Evolutionary conservation across 2,329 filamentous ascomycete genomes (phyloP).

Genomic region (Dothistroma septosporum): DNA sequence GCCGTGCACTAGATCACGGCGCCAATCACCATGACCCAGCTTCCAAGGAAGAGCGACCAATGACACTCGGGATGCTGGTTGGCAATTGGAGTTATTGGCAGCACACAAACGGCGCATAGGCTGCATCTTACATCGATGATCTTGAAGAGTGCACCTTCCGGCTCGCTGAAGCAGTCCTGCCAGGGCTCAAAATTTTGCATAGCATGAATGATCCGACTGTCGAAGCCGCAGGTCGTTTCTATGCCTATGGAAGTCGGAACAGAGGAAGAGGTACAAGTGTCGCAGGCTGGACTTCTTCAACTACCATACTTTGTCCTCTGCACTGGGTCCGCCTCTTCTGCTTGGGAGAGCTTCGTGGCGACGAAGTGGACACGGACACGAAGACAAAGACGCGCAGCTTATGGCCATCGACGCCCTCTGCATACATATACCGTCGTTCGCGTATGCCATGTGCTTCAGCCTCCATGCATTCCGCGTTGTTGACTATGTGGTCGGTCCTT

Average conservation of each 20-base stretch:
- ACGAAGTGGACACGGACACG: too few species aligned
- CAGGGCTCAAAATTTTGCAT: not conserved
- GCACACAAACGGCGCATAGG: slow-evolving; percentile 26
- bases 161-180: not conserved
- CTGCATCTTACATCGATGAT: slow-evolving; percentile 26
- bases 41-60: slow-evolving; percentile 36
- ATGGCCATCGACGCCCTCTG: not conserved
- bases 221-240: slow-evolving; percentile 48
- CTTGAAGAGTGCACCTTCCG: slow-evolving; percentile 23
- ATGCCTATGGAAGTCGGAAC: slow-evolving; percentile 60
- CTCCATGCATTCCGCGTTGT: not conserved
- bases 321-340: slow-evolving; percentile 23
- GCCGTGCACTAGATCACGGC: slow-evolving; percentile 32
- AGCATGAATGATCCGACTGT: slow-evolving; percentile 28
- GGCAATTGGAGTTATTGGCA: slow-evolving; percentile 27
- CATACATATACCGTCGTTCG: not conserved
- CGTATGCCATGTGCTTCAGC: not conserved
- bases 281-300: slow-evolving; percentile 59
- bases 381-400: not conserved
- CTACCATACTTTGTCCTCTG: slow-evolving; percentile 46
- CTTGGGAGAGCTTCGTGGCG: slow-evolving; percentile 12
- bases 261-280: slow-evolving; percentile 54
- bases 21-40: slow-evolving; percentile 45
- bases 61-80: slow-evolving; percentile 29
- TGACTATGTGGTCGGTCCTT: not conserved